Evolutionary conservation across 306 rosid species (phyloP).

Genomic region (Ormosia semicastrata): DNA sequence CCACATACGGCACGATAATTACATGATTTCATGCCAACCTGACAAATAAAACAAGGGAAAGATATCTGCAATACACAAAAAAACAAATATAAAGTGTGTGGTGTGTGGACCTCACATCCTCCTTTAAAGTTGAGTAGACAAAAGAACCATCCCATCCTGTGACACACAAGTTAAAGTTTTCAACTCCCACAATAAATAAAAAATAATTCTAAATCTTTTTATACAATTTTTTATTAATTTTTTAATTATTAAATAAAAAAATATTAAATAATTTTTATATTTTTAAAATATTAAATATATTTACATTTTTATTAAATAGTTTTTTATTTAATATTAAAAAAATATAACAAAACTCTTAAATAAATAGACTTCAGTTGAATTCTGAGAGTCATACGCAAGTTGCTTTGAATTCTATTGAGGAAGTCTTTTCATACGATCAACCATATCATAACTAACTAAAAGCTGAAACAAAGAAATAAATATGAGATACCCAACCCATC

Average conservation of each 20-base stretch:
- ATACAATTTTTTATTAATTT: too few species aligned
- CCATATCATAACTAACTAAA: constrained; percentile 41
- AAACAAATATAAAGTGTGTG: neutral
- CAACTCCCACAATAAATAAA: neutral
- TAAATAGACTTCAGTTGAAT: constrained; percentile 21
- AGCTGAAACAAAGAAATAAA: constrained; percentile 29
- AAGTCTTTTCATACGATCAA: constrained; percentile 36
- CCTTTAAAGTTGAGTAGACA: constrained; percentile 16
- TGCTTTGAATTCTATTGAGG: constrained; percentile 15
- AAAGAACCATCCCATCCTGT: neutral
- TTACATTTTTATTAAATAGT: too few species aligned
- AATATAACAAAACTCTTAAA: too few species aligned
- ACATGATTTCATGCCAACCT: constrained; percentile 15
- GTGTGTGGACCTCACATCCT: constrained; percentile 37
- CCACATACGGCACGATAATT: constrained; percentile 3
- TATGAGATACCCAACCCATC: constrained; percentile 32
- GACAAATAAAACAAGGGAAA: constrained; percentile 28
- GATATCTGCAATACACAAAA: neutral
- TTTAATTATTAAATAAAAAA: too few species aligned
- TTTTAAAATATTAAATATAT: too few species aligned
- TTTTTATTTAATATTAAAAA: too few species aligned
- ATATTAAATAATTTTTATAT: too few species aligned
- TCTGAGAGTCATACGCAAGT: constrained; percentile 9
- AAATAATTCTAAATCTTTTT: too few species aligned
- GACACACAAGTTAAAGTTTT: neutral